Evolutionary conservation across 331 rosid species (phyloP), one percentile per base, ranked within the genome.

Genomic region (Malus hybrid): DNA sequence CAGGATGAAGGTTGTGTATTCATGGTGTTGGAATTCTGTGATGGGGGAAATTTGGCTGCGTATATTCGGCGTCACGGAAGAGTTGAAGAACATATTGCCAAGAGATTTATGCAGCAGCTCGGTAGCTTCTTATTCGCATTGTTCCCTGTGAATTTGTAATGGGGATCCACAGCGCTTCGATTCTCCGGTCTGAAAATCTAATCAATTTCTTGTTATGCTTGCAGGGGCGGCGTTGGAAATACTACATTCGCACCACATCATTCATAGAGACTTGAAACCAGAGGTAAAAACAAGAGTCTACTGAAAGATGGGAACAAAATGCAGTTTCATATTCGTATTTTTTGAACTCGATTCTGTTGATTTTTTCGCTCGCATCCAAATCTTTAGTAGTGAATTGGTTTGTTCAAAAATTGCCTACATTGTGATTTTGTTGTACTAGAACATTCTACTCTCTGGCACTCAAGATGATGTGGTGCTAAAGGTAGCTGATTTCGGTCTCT

Each of bases 401-500:
- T 24, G 31, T 29, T 29, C 31, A 29, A 29, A 3, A 29, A 29
- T 29, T 29, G 31, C 31, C 31, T 29, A 29, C 2, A 66, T 70
- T 78, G 52, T 52, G 73, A 48, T 77, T 59, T 57, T 74, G 48
- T 68, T 82, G 73, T 71, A 69, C 33, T 85, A 87, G 90, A 87
- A 82, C 80, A 87, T 88, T 73, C 82, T 87, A 79, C 83, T 85
- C 33, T 82, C 91, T 44, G 71, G 79, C 78, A 81, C 54, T 19
- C 80, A 64, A 28, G 75, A 16, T 28, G 86, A 84, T 82, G 85
- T 75, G 5, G 83, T 81, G 72, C 66, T 89, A 69, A 89, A 89
- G 83, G 73, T 89, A 68, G 89, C 94, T 33, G 90, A 89, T 82
- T 89, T 89, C 67, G 91, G 94, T 36, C 91, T 89, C 59, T 82